phyloP scores from a whole-genome alignment of 192 early-diverging fungal species.

The Dissophora ornata region DNA sequence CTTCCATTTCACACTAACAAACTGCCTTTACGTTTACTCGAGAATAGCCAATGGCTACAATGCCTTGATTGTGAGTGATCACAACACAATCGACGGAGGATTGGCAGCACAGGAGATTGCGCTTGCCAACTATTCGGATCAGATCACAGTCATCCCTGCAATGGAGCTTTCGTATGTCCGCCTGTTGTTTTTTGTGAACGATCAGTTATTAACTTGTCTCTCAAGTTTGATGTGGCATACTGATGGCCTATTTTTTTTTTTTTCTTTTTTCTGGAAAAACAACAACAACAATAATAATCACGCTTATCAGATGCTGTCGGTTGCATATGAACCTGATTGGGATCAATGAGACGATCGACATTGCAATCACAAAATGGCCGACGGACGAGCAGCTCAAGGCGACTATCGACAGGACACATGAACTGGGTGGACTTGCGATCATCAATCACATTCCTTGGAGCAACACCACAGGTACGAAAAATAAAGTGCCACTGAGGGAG shows the following conservation, averaged over 20 bases:
- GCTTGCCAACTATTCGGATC: conserved; percentile 57
- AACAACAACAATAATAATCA: no score
- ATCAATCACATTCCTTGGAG: conserved; percentile 86
- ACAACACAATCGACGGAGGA: conserved; percentile 73
- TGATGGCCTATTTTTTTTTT: conserved; percentile 6
- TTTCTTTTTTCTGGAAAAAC: neutral
- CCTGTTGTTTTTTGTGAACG: neutral
- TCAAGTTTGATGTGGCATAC: neutral
- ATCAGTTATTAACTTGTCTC: no score
- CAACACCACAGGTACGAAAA: conserved; percentile 62
- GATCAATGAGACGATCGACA: conserved; percentile 65
- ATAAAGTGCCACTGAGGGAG: no score
- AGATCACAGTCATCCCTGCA: conserved; percentile 71
- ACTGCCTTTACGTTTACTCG: no score
- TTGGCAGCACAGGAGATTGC: conserved; percentile 70
- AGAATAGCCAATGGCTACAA: conserved; percentile 72
- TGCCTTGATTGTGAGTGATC: conserved; percentile 77
- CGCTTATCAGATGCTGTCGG: conserved; percentile 67
- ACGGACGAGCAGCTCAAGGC: conserved; percentile 68
- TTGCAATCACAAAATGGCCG: conserved; percentile 61
- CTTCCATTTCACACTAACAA: no score
- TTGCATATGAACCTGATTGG: conserved; percentile 80
- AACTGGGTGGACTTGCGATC: conserved; percentile 75
- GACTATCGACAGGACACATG: conserved; percentile 70
- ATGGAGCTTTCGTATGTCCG: conserved; percentile 75